phyloP scores from a whole-genome alignment of 2,329 filamentous ascomycete genomes.

The Lachnellula subtilissima region DNA sequence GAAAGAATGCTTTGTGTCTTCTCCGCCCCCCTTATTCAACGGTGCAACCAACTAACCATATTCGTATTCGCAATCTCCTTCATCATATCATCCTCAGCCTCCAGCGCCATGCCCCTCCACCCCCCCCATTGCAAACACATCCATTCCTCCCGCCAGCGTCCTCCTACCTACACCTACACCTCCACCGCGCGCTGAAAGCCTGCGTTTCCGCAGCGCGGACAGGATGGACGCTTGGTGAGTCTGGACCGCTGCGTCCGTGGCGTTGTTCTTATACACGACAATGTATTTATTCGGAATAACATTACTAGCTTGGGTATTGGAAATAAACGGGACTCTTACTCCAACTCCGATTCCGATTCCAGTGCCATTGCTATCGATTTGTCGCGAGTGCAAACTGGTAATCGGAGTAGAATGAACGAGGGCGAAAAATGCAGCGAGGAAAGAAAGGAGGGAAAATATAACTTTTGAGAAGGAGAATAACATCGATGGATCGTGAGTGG shows the following conservation, averaged over 20 bases:
- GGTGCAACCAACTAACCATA: slow-evolving; percentile 7
- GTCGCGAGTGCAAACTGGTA: neutral
- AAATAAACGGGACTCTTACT: slow-evolving; percentile 41
- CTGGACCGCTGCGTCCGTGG: slow-evolving; percentile 43
- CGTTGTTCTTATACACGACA: slow-evolving; percentile 56
- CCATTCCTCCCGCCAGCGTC: slow-evolving; percentile 43
- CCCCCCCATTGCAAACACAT: slow-evolving; percentile 42
- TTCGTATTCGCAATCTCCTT: slow-evolving; percentile 43
- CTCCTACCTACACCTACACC: slow-evolving; percentile 33
- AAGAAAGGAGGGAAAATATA: slow-evolving; percentile 3
- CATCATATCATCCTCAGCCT: slow-evolving; percentile 48
- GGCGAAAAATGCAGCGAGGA: slow-evolving; percentile 3
- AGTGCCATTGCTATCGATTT: slow-evolving; percentile 1
- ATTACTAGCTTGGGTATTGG: slow-evolving; percentile 44
- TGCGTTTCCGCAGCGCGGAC: slow-evolving; percentile 49
- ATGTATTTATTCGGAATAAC: slow-evolving; percentile 55
- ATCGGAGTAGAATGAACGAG: slow-evolving; percentile 2
- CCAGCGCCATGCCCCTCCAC: slow-evolving; percentile 51
- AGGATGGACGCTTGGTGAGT: slow-evolving; percentile 46
- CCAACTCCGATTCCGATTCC: neutral
- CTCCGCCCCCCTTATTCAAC: neutral
- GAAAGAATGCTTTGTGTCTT: no score
- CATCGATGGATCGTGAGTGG: neutral
- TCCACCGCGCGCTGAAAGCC: slow-evolving; percentile 47
- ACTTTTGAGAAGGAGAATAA: slow-evolving; percentile 3